A percentile compares a stretch with the other conserved stretches of the same genome.
These are phyloP conservation scores for Fagus crenata DNA, from an alignment of 306 rosid genomes.

Conservation along the genomic window DNA sequence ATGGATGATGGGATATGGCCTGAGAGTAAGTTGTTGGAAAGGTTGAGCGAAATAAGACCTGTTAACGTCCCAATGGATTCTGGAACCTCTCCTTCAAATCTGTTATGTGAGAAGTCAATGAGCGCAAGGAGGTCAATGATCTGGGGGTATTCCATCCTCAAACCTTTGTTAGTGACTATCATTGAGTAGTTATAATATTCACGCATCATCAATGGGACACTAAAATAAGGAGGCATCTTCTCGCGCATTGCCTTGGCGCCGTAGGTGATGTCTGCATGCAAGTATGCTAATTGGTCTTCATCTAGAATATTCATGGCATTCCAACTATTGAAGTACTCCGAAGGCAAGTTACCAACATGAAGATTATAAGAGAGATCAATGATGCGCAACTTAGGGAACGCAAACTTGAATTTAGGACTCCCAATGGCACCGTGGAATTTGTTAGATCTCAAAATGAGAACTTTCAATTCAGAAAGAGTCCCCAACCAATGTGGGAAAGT, in stretches of 20 bases:
- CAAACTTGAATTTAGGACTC: neutral
- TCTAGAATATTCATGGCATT: neutral
- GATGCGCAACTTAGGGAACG: neutral
- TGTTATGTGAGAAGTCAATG: neutral
- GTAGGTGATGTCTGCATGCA: neutral
- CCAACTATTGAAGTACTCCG: neutral
- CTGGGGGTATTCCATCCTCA: too few species aligned
- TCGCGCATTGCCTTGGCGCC: rapidly evolving
- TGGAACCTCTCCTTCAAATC: neutral
- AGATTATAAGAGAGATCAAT: neutral
- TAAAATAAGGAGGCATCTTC: rapidly evolving
- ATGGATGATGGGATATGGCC: neutral
- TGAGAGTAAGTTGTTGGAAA: neutral
- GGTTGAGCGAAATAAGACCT: neutral
- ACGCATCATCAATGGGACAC: too few species aligned
- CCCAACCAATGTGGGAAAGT: neutral
- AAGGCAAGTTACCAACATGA: neutral
- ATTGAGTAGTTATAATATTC: too few species aligned
- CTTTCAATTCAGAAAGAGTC: neutral
- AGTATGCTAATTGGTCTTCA: neutral
- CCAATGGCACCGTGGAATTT: neutral
- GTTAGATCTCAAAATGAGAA: neutral
- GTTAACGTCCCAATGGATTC: neutral
- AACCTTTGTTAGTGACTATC: neutral
- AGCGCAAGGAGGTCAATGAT: rapidly evolving